These are phyloP conservation scores for Ocimum tenuiflorum DNA, from an alignment of 257 asterid species.

Conservation along the genomic window DNA sequence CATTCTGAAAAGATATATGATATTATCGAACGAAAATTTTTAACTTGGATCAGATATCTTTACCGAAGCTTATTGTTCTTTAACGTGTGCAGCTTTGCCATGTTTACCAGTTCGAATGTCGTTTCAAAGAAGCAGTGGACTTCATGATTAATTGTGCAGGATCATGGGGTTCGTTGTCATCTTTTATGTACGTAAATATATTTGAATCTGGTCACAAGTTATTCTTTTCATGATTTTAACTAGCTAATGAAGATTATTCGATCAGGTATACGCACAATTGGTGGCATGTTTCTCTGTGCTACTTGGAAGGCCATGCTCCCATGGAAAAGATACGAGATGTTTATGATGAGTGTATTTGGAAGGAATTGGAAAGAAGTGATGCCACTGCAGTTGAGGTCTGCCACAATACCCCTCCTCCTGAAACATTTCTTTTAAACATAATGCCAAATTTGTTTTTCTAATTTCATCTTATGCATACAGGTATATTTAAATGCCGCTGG, in stretches of 20 bases:
- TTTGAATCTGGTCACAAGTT: neutral
- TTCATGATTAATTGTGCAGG: slow-evolving; percentile 76
- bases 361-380: slow-evolving; percentile 76
- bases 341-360: slow-evolving; percentile 66
- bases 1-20: neutral
- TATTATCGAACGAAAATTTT: neutral
- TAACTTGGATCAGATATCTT: neutral
- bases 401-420: neutral
- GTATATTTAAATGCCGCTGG: slow-evolving; percentile 79
- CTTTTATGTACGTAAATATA: slow-evolving; percentile 62
- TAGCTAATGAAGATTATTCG: slow-evolving; percentile 24
- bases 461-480: slow-evolving; percentile 34
- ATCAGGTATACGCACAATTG: slow-evolving; percentile 91
- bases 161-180: slow-evolving; percentile 74
- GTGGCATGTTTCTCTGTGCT: slow-evolving; percentile 97
- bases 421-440: neutral
- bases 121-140: slow-evolving; percentile 82
- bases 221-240: slow-evolving; percentile 1
- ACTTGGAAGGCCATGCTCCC: slow-evolving; percentile 75
- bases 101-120: slow-evolving; percentile 77
- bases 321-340: slow-evolving; percentile 54
- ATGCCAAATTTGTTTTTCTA: neutral
- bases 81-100: slow-evolving; percentile 74
- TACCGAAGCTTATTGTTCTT: neutral
- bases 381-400: slow-evolving; percentile 62